These are phyloP conservation scores for Chlamydomonas sphaeroides DNA, from an alignment of 139 green algal genomes.

Conservation along the genomic window DNA sequence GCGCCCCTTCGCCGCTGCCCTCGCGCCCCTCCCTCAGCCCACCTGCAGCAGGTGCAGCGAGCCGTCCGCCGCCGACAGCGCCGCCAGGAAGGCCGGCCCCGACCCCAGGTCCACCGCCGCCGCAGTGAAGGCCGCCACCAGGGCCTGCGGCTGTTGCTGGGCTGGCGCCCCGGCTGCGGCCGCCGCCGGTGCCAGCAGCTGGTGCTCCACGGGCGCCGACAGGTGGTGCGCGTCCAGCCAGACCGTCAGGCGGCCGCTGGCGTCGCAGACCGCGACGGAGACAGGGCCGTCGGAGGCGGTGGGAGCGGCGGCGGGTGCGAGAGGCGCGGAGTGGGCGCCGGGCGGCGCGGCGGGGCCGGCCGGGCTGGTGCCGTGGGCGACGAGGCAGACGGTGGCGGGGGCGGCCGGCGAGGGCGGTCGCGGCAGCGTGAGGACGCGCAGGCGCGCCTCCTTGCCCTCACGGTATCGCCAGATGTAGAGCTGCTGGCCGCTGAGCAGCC, in stretches of 20 bases:
- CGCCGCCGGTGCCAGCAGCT: not conserved
- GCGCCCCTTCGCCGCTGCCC: too few species aligned
- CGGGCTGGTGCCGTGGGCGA: not conserved
- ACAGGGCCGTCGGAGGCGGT: constrained; percentile 6
- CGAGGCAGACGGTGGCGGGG: not conserved
- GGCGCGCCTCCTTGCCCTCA: constrained; percentile 38
- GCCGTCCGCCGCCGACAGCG: constrained; percentile 40
- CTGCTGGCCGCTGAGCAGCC: constrained; percentile 10
- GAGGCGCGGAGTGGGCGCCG: not conserved
- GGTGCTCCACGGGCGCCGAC: constrained; percentile 28
- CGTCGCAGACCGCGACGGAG: constrained; percentile 37
- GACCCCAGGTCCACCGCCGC: constrained; percentile 9
- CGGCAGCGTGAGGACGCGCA: constrained; percentile 27
- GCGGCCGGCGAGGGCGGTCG: not conserved
- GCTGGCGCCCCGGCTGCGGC: not conserved
- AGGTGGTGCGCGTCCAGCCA: constrained; percentile 56
- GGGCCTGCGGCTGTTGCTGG: constrained; percentile 6
- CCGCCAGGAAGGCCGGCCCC: constrained; percentile 32
- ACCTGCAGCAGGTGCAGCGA: constrained; percentile 34
- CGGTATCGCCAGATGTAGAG: constrained; percentile 41
- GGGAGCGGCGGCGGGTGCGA: not conserved
- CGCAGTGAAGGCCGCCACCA: constrained; percentile 18
- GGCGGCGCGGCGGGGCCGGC: not conserved
- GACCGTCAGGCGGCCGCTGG: constrained; percentile 18
- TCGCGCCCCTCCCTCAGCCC: too few species aligned